Base-by-base conservation (phyloP, 225 moss, liverwort and hornwort species). In the Sphagnum tenellum region DNA sequence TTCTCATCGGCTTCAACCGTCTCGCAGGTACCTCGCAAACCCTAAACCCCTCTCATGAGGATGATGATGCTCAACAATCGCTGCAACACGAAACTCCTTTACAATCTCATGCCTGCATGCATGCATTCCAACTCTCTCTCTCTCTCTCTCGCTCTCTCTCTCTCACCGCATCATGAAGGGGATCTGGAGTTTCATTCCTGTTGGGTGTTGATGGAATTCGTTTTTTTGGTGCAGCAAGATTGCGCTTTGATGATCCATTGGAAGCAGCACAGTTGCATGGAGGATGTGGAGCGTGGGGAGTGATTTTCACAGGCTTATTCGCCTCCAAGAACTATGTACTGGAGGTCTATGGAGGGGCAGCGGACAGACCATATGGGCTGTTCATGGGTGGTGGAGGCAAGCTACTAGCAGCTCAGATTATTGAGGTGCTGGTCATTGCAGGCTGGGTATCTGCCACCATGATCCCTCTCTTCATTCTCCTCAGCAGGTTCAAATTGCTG, bases 191-290 rank as follows among this genome's bases (percentile, higher is more conserved):
- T 56, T 56, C 4, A 3, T 13, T 56, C 56, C 8, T 11, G 8
- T 12, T 56, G 56, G 56, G 56, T 56, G 56, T 56, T 7, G 55
- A 10, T 8, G 58, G 6, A 5, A 58, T 12, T 4, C 6, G 12
- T 58, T 5, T 53, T 53, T 1, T 53, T 53, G 53, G 10, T 53
- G 53, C 53, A 53, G 7, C 7, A 10, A 53, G 53, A 53, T 53
- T 91, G 6, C 14, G 50, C 2, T 94, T 80, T 58, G 91, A 94
- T 11, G 94, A 94, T 59, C 94, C 94, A 46, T 68, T 94, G 67
- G 94, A 94, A 75, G 94, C 94, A 4, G 89, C 91, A 0, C 94
- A 94, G 70, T 71, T 94, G 14, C 94, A 94, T 14, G 94, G 87
- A 0, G 94, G 94, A 0, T 94, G 94, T 65, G 94, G 94, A 10